A percentile compares a stretch with the other conserved stretches of the same genome.
These are phyloP conservation scores for Phytomonas francai DNA, from an alignment of 208 protist genomes.

Conservation along the genomic window DNA sequence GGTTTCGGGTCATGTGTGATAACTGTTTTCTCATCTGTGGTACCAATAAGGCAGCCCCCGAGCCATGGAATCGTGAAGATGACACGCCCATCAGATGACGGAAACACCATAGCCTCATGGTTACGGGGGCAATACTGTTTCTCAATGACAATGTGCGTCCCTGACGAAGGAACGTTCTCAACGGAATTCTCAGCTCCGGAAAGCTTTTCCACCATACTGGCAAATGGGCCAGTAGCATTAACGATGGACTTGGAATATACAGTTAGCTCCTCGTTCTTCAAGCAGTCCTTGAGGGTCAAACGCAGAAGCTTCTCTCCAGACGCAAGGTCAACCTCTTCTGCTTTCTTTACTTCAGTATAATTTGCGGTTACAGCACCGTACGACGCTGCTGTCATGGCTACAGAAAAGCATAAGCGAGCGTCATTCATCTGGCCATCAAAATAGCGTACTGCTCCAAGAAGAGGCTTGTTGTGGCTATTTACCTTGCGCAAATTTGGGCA, in stretches of 20 bases:
- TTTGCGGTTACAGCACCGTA: slow-evolving; percentile 91
- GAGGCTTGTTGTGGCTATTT: slow-evolving; percentile 36
- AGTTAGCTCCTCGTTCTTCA: slow-evolving; percentile 53
- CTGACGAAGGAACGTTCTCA: slow-evolving; percentile 65
- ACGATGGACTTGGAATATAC: slow-evolving; percentile 86
- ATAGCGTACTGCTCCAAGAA: slow-evolving; percentile 90
- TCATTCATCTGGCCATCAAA: slow-evolving; percentile 97
- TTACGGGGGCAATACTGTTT: slow-evolving; percentile 65
- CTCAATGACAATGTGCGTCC: slow-evolving; percentile 85
- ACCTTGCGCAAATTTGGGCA: slow-evolving; percentile 71
- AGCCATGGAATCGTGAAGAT: slow-evolving; percentile 92
- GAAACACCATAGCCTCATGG: slow-evolving; percentile 77
- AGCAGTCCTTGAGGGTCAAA: slow-evolving; percentile 64
- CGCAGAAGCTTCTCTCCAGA: slow-evolving; percentile 46
- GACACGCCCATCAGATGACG: slow-evolving; percentile 91
- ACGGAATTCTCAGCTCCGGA: slow-evolving; percentile 30
- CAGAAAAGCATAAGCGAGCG: slow-evolving; percentile 89
- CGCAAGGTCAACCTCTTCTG: slow-evolving; percentile 29
- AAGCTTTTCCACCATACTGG: slow-evolving; percentile 76
- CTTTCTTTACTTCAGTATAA: slow-evolving; percentile 73
- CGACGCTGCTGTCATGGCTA: slow-evolving; percentile 90
- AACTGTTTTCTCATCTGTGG: slow-evolving; percentile 80
- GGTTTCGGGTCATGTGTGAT: slow-evolving; percentile 56
- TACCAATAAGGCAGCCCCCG: slow-evolving; percentile 90
- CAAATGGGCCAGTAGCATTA: slow-evolving; percentile 89